Base-by-base conservation (phyloP, 2,329 filamentous ascomycete species). In the Talaromyces sp. region DNA sequence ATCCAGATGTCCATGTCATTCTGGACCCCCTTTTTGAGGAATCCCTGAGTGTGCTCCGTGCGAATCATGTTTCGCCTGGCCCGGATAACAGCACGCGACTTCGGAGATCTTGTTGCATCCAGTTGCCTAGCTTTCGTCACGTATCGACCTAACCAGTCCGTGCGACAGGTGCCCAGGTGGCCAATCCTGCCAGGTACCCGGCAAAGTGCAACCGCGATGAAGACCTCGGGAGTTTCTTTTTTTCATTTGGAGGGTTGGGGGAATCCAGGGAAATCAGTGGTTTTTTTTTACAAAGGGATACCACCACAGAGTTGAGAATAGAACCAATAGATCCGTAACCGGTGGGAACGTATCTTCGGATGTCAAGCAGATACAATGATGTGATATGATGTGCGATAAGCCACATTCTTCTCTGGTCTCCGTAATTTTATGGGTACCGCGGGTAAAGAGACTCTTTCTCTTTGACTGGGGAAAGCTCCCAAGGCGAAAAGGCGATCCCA, bases 41-140 rank as follows among this genome's bases (percentile, higher is more conserved):
- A 32, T 9, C 16, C 29, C 14, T 44, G 14, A 13, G 9, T 11
- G 4, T 11, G 6, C n/a, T 36, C 19, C 30, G 19, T 30, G 20
- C 14, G 11, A 17, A 14, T 17, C 10, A 49, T 43, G 19, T 29
- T 29, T 47, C 54, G 48, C 55, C 51, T 61, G 56, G 61, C 32
- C 45, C 51, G 57, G 49, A 47, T 48, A 45, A 29, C 55, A 57
- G 60, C 61, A 63, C 61, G 60, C 61, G 61, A 63, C 59, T 55
- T 58, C 54, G 54, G 58, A 60, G 49, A 47, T 41, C 8, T 14
- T 57, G 51, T 53, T 59, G 56, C 58, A 47, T 41, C 8, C 19
- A 59, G 51, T 53, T 59, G 56, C 58, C 58, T 61, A 20, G 35
- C 32, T 39, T 41, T 48, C 47, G 45, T 51, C 46, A 48, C 27